Evolutionary conservation across 2,329 filamentous ascomycete genomes (phyloP), one percentile per base, ranked within the genome.

Genomic region (Sordariomycetes sp.): DNA sequence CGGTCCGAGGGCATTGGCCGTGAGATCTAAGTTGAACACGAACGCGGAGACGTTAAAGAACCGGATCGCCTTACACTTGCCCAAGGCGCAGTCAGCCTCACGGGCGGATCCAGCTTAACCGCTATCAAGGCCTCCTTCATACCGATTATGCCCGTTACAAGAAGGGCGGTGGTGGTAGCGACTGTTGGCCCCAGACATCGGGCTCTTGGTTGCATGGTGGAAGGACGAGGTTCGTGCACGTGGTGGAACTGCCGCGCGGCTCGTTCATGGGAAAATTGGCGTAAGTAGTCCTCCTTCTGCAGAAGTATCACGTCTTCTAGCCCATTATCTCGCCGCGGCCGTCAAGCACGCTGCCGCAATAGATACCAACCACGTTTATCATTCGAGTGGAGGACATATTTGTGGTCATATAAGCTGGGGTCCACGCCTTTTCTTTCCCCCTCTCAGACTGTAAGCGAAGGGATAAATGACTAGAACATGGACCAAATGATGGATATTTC

Each of bases 11-110:
- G 78, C 73, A 0, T 70, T 59, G 16, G 77, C 67, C 54, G 67
- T 62, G 25, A 69, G 61, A 61, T 75, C 74, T 1, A 78, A 65
- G 5, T 63, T 66, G 43, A 67, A 70, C 3, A 73, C 74, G 61
- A 77, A 78, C 0, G 72, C 61, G 0, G 76, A 71, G 0, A 77
- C 72, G 57, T 78, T 78, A 59, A 76, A 68, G 56, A 78, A 76
- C 1, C 71, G 67, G 6, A 77, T 75, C 5, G 61, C 66, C 59
- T 70, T 74, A 64, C 73, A 76, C 60, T 76, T 76, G 0, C 75
- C 74, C 28, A 3, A 8, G 6, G 16, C 18, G 18, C 40, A 46
- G 3, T 46, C 40, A 8, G 40, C 40, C 7, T 46, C 40, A 14
- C 40, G 16, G 40, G 40, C 14, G 40, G 16, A 18, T 46, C 40